Conservation (phyloP, 148 eudicot species). For the Camellia granthamiana region DNA sequence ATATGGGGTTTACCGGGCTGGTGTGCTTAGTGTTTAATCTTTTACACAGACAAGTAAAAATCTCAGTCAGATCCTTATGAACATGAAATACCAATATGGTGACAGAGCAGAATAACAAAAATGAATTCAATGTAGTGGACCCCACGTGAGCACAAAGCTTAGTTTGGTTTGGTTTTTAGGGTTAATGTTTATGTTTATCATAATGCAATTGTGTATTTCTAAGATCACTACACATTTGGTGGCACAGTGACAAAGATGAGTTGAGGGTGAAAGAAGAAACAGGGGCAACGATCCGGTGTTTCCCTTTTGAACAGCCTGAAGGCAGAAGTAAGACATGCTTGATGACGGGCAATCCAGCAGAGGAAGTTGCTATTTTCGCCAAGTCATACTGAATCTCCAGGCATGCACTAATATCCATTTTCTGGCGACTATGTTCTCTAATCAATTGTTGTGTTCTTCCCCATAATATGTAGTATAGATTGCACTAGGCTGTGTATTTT, state of each 20-base stretch:
- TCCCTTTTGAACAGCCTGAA: slow-evolving; percentile 88
- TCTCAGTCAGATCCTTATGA: too few species aligned
- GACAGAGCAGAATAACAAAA: too few species aligned
- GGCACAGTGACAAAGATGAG: slow-evolving; percentile 71
- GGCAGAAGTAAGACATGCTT: slow-evolving; percentile 62
- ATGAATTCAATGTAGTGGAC: too few species aligned
- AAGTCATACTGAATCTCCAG: slow-evolving; percentile 61
- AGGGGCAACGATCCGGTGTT: slow-evolving; percentile 93
- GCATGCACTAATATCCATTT: not conserved
- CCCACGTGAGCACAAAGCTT: too few species aligned
- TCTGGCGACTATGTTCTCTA: not conserved
- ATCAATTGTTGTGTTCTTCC: not conserved
- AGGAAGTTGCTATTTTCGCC: slow-evolving; percentile 96
- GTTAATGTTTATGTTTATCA: not conserved
- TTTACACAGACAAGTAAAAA: too few species aligned
- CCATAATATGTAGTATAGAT: not conserved
- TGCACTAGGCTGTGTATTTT: not conserved
- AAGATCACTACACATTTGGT: slow-evolving; percentile 13
- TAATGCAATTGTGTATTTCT: not conserved
- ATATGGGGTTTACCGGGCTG: too few species aligned
- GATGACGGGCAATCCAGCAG: slow-evolving; percentile 89
- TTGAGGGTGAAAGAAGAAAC: slow-evolving; percentile 93
- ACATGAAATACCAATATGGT: too few species aligned
- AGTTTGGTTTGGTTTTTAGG: too few species aligned
- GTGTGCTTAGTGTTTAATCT: too few species aligned